Conservation (phyloP, 148 eudicot genomes). For the Cornus florida region DNA sequence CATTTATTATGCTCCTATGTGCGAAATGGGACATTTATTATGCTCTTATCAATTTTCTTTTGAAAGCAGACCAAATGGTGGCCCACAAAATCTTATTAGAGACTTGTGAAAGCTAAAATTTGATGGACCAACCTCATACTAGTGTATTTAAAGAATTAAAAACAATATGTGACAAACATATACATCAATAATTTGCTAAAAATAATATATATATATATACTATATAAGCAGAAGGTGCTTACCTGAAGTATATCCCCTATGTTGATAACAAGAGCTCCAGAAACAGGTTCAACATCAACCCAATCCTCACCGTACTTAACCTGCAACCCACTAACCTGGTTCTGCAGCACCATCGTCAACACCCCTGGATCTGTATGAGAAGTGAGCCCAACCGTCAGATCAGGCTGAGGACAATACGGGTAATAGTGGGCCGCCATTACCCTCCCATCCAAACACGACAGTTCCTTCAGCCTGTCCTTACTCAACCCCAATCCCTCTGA, state of each 20-base stretch:
- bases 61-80: too few species aligned
- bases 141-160: neutral
- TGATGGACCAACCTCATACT: too few species aligned
- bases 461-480: constrained; percentile 25
- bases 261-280: constrained; percentile 38
- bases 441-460: constrained; percentile 35
- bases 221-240: neutral
- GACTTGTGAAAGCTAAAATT: too few species aligned
- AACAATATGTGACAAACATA: too few species aligned
- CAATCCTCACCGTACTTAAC: constrained; percentile 37
- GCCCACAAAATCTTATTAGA: too few species aligned
- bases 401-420: constrained; percentile 44
- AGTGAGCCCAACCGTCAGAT: constrained; percentile 34
- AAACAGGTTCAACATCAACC: constrained; percentile 33
- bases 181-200: too few species aligned
- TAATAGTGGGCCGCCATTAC: constrained; percentile 34
- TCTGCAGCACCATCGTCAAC: constrained; percentile 39
- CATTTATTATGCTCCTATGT: too few species aligned
- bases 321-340: constrained; percentile 38
- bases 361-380: constrained; percentile 44
- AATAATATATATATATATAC: too few species aligned
- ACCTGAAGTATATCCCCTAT: constrained; percentile 50
- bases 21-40: too few species aligned
- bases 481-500: constrained; percentile 37
- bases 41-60: too few species aligned